Conservation (phyloP, 2,329 filamentous ascomycete species). For the Fusarium drepaniforme region DNA sequence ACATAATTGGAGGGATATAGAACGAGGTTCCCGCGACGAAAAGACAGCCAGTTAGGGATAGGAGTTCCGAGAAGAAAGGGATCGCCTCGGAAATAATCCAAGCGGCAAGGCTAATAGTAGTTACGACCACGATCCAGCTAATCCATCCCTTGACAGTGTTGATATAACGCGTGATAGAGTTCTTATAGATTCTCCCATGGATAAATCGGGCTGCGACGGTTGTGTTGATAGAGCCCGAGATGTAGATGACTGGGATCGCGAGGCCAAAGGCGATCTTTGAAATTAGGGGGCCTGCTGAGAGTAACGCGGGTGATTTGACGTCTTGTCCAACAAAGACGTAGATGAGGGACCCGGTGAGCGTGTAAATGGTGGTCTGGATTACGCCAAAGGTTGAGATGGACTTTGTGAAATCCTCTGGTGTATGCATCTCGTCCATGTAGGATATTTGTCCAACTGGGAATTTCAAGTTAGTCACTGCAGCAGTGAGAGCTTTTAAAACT, state of each 20-base stretch:
- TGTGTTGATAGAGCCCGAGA: slow-evolving; percentile 69
- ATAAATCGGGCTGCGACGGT: slow-evolving; percentile 53
- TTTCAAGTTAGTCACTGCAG: not conserved
- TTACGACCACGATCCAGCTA: slow-evolving; percentile 69
- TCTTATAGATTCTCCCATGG: slow-evolving; percentile 50
- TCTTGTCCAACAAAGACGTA: slow-evolving; percentile 72
- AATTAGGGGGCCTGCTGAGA: slow-evolving; percentile 66
- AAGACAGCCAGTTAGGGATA: slow-evolving; percentile 57
- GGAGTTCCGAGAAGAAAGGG: slow-evolving; percentile 52
- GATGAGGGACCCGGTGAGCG: slow-evolving; percentile 70
- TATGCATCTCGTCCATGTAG: slow-evolving; percentile 18
- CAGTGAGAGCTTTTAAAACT: not conserved
- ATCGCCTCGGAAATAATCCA: slow-evolving; percentile 79
- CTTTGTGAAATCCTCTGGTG: slow-evolving; percentile 55
- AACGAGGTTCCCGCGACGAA: slow-evolving; percentile 57
- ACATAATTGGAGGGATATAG: slow-evolving; percentile 52
- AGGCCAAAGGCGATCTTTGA: slow-evolving; percentile 74
- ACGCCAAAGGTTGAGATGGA: slow-evolving; percentile 56
- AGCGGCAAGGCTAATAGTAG: slow-evolving; percentile 68
- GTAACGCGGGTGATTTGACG: slow-evolving; percentile 72
- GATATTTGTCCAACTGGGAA: not conserved
- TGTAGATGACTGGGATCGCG: slow-evolving; percentile 43
- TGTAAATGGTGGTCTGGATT: slow-evolving; percentile 62
- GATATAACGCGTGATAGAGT: slow-evolving; percentile 51
- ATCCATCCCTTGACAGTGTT: slow-evolving; percentile 54